These are phyloP conservation scores for Trichoderma sp. DNA, from an alignment of 2,329 filamentous ascomycete genomes.

Conservation along the genomic window DNA sequence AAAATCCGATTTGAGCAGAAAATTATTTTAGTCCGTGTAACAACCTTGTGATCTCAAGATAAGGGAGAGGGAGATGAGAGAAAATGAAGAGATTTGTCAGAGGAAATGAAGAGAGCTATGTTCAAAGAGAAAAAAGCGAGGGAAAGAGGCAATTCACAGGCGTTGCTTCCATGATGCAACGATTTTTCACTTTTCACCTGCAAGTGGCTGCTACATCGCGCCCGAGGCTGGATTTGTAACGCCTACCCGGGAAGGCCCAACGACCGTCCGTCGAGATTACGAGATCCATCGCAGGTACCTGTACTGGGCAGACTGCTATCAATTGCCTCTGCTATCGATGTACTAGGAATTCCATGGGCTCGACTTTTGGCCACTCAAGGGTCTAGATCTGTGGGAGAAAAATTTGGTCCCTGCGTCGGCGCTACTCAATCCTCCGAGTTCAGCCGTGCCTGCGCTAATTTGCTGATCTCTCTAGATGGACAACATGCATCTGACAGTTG, in stretches of 20 bases:
- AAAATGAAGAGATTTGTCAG: neutral
- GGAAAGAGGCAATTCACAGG: neutral
- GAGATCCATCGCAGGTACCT: neutral
- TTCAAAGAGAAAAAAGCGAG: neutral
- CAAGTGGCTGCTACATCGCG: neutral
- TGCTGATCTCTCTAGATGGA: neutral
- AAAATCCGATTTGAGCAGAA: neutral
- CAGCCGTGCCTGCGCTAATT: conserved; percentile 9
- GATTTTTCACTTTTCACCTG: neutral
- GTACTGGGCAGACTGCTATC: neutral
- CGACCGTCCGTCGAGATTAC: neutral
- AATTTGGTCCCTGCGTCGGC: conserved; percentile 11
- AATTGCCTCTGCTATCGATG: neutral
- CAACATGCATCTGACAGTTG: neutral
- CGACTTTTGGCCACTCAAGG: neutral
- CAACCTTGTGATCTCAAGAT: neutral
- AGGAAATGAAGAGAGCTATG: neutral
- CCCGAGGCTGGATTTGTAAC: neutral
- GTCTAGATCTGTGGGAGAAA: conserved; percentile 3
- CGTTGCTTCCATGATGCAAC: conserved; percentile 1
- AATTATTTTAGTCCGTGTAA: neutral
- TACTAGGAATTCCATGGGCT: neutral
- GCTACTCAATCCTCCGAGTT: conserved; percentile 6
- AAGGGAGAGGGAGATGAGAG: neutral
- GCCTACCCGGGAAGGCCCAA: neutral